These are phyloP conservation scores for Beta macrorhiza DNA, from an alignment of 179 eudicot genomes.

Conservation along the genomic window DNA sequence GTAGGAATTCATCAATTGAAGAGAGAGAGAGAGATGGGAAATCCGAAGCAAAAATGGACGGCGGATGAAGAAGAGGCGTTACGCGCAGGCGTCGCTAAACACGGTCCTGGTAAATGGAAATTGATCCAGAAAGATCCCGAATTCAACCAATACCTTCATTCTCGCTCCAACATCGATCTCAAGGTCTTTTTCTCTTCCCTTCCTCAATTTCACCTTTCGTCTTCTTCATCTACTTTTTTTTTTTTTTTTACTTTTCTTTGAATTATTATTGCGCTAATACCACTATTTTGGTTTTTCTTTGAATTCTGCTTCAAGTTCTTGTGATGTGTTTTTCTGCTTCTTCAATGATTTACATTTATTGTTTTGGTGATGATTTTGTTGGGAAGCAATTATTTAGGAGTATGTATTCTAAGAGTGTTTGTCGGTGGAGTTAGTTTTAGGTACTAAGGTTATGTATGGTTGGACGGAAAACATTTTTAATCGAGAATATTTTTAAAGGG, in stretches of 20 bases:
- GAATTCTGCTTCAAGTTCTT: not conserved
- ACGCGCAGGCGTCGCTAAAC: conserved; percentile 72
- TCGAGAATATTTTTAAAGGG: too few species aligned
- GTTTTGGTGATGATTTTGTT: not conserved
- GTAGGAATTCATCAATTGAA: not conserved
- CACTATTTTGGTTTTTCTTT: not conserved
- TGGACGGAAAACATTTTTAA: too few species aligned
- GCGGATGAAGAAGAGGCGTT: conserved; percentile 91
- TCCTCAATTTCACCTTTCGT: not conserved
- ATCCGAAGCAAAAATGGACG: conserved; percentile 93
- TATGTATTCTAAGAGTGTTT: not conserved
- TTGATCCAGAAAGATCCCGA: conserved; percentile 78
- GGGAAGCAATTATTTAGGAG: not conserved
- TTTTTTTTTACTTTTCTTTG: not conserved
- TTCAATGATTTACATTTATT: not conserved
- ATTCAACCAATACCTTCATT: conserved; percentile 53
- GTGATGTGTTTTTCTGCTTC: not conserved
- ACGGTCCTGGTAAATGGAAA: conserved; percentile 95
- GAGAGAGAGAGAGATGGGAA: conserved; percentile 53
- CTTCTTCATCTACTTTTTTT: conserved; percentile 4
- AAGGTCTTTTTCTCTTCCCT: conserved; percentile 43
- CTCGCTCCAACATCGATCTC: conserved; percentile 94
- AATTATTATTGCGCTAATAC: not conserved
- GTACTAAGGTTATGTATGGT: too few species aligned
- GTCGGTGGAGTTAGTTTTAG: not conserved